Evolutionary conservation across 306 rosid species (phyloP).

Genomic region (Vigna reflexopilosa): DNA sequence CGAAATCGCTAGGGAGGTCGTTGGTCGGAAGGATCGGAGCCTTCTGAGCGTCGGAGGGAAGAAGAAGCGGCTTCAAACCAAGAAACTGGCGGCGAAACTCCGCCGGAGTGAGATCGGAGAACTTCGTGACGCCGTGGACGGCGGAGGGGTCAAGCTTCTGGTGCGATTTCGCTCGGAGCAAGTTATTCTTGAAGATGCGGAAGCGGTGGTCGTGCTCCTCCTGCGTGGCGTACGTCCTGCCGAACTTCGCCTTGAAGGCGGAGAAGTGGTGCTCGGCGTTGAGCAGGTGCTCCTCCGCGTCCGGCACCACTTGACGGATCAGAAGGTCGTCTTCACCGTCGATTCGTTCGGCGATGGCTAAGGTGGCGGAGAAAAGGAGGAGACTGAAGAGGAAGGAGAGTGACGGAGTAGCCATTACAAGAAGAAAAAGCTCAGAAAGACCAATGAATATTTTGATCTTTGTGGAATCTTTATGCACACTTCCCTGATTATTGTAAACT

Average conservation of each 20-base stretch:
- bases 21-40: slow-evolving; percentile 84
- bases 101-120: slow-evolving; percentile 81
- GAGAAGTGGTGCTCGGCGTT: slow-evolving; percentile 74
- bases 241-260: slow-evolving; percentile 68
- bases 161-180: slow-evolving; percentile 67
- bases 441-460: neutral
- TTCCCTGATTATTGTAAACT: slow-evolving; percentile 12
- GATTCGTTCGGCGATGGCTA: slow-evolving; percentile 36
- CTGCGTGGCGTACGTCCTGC: slow-evolving; percentile 55
- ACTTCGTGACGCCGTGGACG: slow-evolving; percentile 77
- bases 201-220: slow-evolving; percentile 79
- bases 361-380: slow-evolving; percentile 41
- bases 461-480: neutral
- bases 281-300: slow-evolving; percentile 55
- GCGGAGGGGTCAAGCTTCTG: slow-evolving; percentile 80
- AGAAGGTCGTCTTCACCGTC: slow-evolving; percentile 47
- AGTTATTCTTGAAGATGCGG: slow-evolving; percentile 65
- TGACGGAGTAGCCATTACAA: slow-evolving; percentile 46
- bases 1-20: slow-evolving; percentile 73
- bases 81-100: slow-evolving; percentile 70
- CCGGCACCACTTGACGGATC: slow-evolving; percentile 71
- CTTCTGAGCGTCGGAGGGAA: slow-evolving; percentile 63
- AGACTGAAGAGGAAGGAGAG: slow-evolving; percentile 15
- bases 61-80: slow-evolving; percentile 72
- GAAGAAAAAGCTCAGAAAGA: neutral